Evolutionary conservation across 1,284 basidiomycete species (phyloP).

Genomic region (Chiua sp.): DNA sequence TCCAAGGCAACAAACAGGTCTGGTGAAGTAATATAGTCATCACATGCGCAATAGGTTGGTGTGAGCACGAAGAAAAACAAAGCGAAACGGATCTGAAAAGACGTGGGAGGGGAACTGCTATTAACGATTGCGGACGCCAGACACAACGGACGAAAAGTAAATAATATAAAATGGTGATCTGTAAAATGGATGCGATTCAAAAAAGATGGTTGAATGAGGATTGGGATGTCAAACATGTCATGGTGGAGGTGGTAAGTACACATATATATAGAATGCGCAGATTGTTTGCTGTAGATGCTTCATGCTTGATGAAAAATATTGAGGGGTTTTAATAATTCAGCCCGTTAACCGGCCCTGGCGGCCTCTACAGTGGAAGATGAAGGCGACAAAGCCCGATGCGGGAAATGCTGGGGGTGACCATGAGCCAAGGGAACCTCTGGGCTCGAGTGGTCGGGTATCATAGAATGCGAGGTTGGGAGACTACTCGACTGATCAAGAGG

Average conservation of each 20-base stretch:
- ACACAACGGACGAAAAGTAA: slow-evolving; percentile 31
- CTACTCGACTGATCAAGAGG: slow-evolving; percentile 39
- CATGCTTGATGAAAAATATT: slow-evolving; percentile 43
- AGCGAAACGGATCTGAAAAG: slow-evolving; percentile 16
- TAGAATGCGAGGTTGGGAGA: slow-evolving; percentile 50
- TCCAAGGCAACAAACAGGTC: slow-evolving; percentile 20
- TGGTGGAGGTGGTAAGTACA: slow-evolving; percentile 41
- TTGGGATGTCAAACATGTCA: slow-evolving; percentile 41
- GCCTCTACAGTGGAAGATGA: slow-evolving; percentile 62
- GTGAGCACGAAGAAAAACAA: slow-evolving; percentile 25
- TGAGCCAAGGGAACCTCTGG: slow-evolving; percentile 51
- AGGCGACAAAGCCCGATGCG: slow-evolving; percentile 53
- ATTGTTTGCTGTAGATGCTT: slow-evolving; percentile 46
- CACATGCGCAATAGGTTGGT: slow-evolving; percentile 33
- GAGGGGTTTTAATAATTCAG: slow-evolving; percentile 44
- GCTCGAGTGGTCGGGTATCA: slow-evolving; percentile 65
- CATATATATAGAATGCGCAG: slow-evolving; percentile 46
- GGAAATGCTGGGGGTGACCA: slow-evolving; percentile 50
- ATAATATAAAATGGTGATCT: slow-evolving; percentile 37
- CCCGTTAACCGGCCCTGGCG: slow-evolving; percentile 49
- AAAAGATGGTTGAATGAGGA: slow-evolving; percentile 31
- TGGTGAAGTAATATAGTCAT: slow-evolving; percentile 39
- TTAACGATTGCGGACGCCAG: slow-evolving; percentile 34
- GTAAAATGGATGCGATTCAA: slow-evolving; percentile 35
- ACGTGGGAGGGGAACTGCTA: slow-evolving; percentile 30